Percentiles rank a stretch among this genome's conserved stretches.
Evolutionary conservation across 2,329 filamentous ascomycete genomes (phyloP).

Genomic region (Diaporthe sp.): DNA sequence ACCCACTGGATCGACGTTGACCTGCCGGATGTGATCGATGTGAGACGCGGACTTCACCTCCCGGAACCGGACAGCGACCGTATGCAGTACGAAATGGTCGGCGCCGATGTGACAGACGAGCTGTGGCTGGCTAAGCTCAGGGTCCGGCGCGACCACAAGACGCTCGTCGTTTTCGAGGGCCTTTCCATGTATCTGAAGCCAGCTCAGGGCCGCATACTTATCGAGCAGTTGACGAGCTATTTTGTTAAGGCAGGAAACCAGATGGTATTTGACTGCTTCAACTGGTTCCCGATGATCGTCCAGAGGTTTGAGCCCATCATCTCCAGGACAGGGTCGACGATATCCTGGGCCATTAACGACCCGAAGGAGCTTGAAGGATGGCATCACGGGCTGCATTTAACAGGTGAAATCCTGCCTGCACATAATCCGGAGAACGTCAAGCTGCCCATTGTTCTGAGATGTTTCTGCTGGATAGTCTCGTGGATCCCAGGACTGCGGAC

Average conservation of each 20-base stretch:
- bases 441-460: not conserved
- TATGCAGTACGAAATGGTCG: conserved; percentile 30
- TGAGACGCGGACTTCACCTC: conserved; percentile 29
- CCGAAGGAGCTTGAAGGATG: conserved; percentile 30
- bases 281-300: conserved; percentile 3
- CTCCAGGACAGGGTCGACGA: conserved; percentile 25
- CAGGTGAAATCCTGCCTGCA: conserved; percentile 11
- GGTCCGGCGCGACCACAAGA: conserved; percentile 24
- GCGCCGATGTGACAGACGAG: conserved; percentile 37
- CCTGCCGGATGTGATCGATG: conserved; percentile 38
- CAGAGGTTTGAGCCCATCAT: conserved; percentile 37
- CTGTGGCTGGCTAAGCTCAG: conserved; percentile 35
- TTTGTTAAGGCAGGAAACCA: conserved; percentile 31
- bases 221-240: conserved; percentile 35
- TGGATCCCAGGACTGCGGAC: conserved; percentile 32
- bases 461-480: conserved; percentile 23
- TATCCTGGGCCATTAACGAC: conserved; percentile 37
- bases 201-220: conserved; percentile 12
- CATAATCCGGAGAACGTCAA: conserved; percentile 23
- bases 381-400: conserved; percentile 12
- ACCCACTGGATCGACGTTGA: conserved; percentile 41
- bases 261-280: conserved; percentile 39
- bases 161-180: conserved; percentile 41
- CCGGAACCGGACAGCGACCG: conserved; percentile 11
- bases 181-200: conserved; percentile 41